Percentiles rank a stretch among this genome's conserved stretches.
Conservation (phyloP, 306 rosid species). For the Castanea mollissima region DNA sequence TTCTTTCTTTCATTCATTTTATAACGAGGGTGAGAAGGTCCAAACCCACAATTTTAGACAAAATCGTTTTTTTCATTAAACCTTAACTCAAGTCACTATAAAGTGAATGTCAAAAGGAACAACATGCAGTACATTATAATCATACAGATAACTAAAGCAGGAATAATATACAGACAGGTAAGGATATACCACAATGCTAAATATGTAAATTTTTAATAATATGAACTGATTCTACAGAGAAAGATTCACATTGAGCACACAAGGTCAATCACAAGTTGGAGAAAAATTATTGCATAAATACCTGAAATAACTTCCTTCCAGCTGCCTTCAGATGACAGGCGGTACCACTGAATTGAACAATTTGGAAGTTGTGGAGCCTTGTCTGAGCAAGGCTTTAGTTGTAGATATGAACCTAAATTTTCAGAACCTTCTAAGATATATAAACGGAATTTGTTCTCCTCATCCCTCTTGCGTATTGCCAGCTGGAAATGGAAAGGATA, state of each 20-base stretch:
- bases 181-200: not conserved
- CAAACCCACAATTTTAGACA: not conserved
- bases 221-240: not conserved
- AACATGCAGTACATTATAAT: not conserved
- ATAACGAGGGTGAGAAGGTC: not conserved
- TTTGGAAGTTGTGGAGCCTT: constrained; percentile 57
- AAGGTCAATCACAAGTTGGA: not conserved
- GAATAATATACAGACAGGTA: not conserved
- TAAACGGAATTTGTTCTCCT: constrained; percentile 54
- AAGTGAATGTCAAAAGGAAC: not conserved
- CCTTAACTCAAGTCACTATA: not conserved
- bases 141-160: not conserved
- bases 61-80: not conserved
- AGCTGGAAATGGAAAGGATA: constrained; percentile 48
- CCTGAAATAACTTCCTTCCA: constrained; percentile 88
- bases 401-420: constrained; percentile 67
- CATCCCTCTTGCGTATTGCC: constrained; percentile 75
- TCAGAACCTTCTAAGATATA: constrained; percentile 71
- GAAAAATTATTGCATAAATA: constrained; percentile 22
- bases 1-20: not conserved
- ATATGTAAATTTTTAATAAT: not conserved
- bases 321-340: constrained; percentile 79
- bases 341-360: constrained; percentile 90
- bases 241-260: not conserved
- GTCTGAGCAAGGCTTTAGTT: constrained; percentile 58